Evolutionary conservation across 225 moss, liverwort and hornwort genomes (phyloP), one percentile per base, ranked within the genome.

Genomic region (Polytrichum formosum): DNA sequence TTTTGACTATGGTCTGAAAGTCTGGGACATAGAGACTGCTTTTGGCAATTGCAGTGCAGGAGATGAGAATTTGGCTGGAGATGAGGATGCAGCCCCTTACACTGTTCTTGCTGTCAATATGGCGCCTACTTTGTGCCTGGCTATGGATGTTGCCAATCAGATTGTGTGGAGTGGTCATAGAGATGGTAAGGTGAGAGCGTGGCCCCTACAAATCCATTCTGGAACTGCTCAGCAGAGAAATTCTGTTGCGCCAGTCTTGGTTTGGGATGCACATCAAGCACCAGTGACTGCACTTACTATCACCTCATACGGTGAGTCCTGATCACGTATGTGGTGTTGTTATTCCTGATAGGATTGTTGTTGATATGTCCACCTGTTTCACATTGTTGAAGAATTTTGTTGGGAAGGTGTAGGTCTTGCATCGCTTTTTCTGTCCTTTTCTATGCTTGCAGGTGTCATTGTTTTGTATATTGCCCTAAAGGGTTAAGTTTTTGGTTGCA

Each of bases 131-230:
- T 61, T 82, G 60, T 94, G 91, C 62, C 84, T 94, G 75, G 73
- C 72, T 56, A 79, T 91, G 74, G 98, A 98, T 69, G 74, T 73
- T 55, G 91, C 88, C 37, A 94, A 89, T 69, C 86, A 82, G 53
- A 84, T 91, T 26, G 81, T 94, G 58, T 98, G 98, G 98, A 94
- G 92, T 74, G 98, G 98, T 26, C 94, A 94, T 63, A 88, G 81
- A 65, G 94, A 98, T 84, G 94, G 98, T 53, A 94, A 87, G 67
- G 70, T 94, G 61, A 87, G 85, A 75, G 84, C 90, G 61, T 98
- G 98, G 98, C 75, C 91, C 28, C 83, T 79, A 64, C 71, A 74
- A 56, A 68, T 81, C 66, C 56, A 71, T 18, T 61, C 53, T 28
- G 77, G 68, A 63, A 81, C 79, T 21, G 46, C 76, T 54, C 80